Evolutionary conservation across 2,329 filamentous ascomycete species (phyloP).

Genomic region (Monosporascus sp.): DNA sequence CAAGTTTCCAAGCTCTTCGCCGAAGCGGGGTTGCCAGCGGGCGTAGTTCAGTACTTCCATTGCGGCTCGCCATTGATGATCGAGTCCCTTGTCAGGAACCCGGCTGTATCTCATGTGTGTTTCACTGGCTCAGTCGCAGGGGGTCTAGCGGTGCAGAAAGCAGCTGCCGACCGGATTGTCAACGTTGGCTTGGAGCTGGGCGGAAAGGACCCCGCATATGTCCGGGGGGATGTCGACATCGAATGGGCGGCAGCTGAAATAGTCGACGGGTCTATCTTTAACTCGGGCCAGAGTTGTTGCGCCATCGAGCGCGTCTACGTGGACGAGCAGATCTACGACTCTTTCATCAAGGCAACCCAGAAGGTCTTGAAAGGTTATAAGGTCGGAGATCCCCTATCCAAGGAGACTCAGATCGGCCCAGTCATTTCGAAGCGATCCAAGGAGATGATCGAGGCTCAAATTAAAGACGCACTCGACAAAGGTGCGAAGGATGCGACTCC

Average conservation of each 20-base stretch:
- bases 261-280: slow-evolving; percentile 93
- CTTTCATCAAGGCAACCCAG: slow-evolving; percentile 73
- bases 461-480: slow-evolving; percentile 75
- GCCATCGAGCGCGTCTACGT: slow-evolving; percentile 90
- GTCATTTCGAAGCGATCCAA: slow-evolving; percentile 79
- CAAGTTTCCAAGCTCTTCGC: slow-evolving; percentile 71
- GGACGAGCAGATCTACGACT: slow-evolving; percentile 74
- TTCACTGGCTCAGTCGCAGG: slow-evolving; percentile 92
- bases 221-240: slow-evolving; percentile 79
- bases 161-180: slow-evolving; percentile 77
- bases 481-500: slow-evolving; percentile 83
- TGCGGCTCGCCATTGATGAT: slow-evolving; percentile 73
- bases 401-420: slow-evolving; percentile 76
- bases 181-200: slow-evolving; percentile 87
- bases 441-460: slow-evolving; percentile 69
- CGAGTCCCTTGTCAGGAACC: slow-evolving; percentile 71
- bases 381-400: slow-evolving; percentile 80
- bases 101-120: slow-evolving; percentile 74
- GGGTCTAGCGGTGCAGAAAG: slow-evolving; percentile 78
- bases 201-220: slow-evolving; percentile 90
- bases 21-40: slow-evolving; percentile 73
- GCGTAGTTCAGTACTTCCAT: slow-evolving; percentile 90
- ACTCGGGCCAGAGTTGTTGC: slow-evolving; percentile 97
- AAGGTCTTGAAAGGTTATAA: slow-evolving; percentile 76
- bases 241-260: slow-evolving; percentile 91